Conservation (phyloP, 129 eudicot species). For the Glebionis coronaria region DNA sequence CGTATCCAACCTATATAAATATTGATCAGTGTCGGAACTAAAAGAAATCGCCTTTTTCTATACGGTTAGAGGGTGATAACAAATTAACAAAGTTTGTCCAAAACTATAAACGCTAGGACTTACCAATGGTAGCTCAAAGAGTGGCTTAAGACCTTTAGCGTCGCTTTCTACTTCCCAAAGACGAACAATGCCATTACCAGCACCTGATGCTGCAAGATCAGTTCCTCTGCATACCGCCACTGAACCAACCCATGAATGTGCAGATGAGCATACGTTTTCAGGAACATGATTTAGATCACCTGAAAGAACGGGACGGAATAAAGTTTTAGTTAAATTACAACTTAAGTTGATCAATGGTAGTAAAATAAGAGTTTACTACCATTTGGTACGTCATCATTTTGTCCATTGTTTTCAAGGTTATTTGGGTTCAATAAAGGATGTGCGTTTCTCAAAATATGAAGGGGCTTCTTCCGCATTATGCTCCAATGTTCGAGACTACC, state of each 20-base stretch:
- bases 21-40: conserved; percentile 1
- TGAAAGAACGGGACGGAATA: conserved; percentile 13
- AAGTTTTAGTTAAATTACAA: neutral
- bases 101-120: conserved; percentile 11
- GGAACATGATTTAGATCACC: conserved; percentile 29
- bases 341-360: neutral
- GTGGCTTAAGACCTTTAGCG: conserved; percentile 66
- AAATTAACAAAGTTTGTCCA: neutral
- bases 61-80: neutral
- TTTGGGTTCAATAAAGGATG: conserved; percentile 42
- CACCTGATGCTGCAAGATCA: conserved; percentile 99
- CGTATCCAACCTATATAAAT: conserved; percentile 68
- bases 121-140: conserved; percentile 90
- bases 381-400: conserved; percentile 42
- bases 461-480: conserved; percentile 71
- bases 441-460: conserved; percentile 80
- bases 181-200: conserved; percentile 82
- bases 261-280: conserved; percentile 36
- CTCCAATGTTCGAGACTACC: conserved; percentile 95
- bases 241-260: conserved; percentile 84
- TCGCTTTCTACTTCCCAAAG: conserved; percentile 81
- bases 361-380: conserved; percentile 34
- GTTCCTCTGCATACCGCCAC: conserved; percentile 81
- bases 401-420: conserved; percentile 28
- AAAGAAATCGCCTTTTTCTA: neutral